Conservation (phyloP, 2,329 filamentous ascomycete genomes). For the Cercospora sp. region DNA sequence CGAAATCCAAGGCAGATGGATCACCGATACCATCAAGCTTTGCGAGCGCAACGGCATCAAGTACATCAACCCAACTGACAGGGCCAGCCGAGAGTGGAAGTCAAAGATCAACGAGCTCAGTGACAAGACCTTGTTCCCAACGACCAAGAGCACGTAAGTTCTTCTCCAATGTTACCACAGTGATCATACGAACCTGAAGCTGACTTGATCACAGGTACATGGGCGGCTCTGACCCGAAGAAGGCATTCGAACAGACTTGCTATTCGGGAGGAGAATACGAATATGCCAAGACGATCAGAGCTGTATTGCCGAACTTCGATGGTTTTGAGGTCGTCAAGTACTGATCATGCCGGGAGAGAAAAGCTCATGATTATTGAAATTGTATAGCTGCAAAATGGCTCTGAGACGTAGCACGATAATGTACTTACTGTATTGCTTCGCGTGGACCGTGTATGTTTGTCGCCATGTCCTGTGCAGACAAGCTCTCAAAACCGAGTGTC, state of each 20-base stretch:
- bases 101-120: constrained; percentile 33
- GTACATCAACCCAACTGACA: constrained; percentile 36
- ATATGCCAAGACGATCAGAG: constrained; percentile 34
- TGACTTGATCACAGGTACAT: constrained; percentile 18
- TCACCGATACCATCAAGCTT: constrained; percentile 32
- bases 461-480: neutral
- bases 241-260: constrained; percentile 34
- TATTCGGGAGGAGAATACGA: constrained; percentile 35
- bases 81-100: constrained; percentile 36
- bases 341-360: neutral
- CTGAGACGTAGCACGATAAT: neutral
- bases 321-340: constrained; percentile 31
- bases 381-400: neutral
- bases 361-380: neutral
- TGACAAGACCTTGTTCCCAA: constrained; percentile 34
- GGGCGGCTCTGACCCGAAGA: constrained; percentile 27
- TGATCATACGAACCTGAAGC: neutral
- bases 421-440: neutral
- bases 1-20: constrained; percentile 46
- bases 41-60: constrained; percentile 31
- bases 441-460: neutral
- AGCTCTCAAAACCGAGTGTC: neutral
- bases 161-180: neutral
- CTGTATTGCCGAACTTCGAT: constrained; percentile 28
- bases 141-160: constrained; percentile 34